A percentile compares a stretch with the other conserved stretches of the same genome.
Conservation (phyloP, 495 filamentous ascomycete genomes). For the Ascobolus immersus region DNA sequence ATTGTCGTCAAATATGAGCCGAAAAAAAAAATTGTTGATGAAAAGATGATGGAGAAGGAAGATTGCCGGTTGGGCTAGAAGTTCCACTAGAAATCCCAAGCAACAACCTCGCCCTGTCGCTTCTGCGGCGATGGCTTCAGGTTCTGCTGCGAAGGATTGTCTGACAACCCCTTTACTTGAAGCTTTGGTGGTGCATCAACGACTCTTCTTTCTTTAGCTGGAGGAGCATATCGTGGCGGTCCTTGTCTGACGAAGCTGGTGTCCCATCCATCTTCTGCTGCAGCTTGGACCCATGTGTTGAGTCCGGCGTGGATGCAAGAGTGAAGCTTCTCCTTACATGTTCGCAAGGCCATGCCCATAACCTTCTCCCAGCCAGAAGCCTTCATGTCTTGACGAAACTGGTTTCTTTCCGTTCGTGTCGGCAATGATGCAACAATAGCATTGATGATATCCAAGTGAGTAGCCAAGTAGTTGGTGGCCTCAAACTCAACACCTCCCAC, state of each 20-base stretch:
- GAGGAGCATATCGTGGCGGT: too few relatives aligned
- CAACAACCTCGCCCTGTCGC: too few relatives aligned
- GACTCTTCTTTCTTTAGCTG: too few relatives aligned
- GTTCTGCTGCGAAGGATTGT: too few relatives aligned
- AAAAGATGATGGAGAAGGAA: too few relatives aligned
- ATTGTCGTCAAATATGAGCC: too few relatives aligned
- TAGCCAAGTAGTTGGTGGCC: constrained; percentile 81
- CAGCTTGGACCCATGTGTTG: constrained; percentile 71
- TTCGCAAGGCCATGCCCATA: constrained; percentile 56
- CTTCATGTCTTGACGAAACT: constrained; percentile 45
- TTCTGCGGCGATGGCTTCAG: too few relatives aligned
- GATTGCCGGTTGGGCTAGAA: too few relatives aligned
- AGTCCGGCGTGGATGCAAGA: constrained; percentile 60
- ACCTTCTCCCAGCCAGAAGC: constrained; percentile 80
- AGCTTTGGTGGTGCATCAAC: too few relatives aligned
- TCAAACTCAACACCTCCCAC: constrained; percentile 98
- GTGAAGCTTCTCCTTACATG: constrained; percentile 97
- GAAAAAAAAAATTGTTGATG: too few relatives aligned
- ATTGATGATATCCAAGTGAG: constrained; percentile 79
- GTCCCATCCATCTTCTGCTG: constrained; percentile 67
- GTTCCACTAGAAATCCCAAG: too few relatives aligned
- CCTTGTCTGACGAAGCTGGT: constrained; percentile 38
- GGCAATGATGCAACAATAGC: constrained; percentile 68
- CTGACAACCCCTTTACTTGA: too few relatives aligned
- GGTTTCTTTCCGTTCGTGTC: constrained; percentile 44